phyloP scores from a whole-genome alignment of 106 monocot species.

The Dendrobium officinale region DNA sequence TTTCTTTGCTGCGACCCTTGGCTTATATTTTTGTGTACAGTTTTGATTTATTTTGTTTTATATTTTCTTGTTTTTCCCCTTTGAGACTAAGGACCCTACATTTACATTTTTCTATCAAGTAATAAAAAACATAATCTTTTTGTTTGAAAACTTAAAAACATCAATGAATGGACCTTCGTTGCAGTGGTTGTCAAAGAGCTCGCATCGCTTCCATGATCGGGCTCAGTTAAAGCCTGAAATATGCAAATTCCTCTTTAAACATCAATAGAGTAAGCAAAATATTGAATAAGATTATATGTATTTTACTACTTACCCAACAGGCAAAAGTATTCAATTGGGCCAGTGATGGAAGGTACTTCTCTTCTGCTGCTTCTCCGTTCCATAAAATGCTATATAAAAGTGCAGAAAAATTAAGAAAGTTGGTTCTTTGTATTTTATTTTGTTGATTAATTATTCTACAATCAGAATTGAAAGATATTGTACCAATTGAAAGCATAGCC shows the following conservation, averaged over 20 bases:
- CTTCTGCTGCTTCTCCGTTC: constrained; percentile 71
- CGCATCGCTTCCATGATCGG: constrained; percentile 88
- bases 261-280: neutral
- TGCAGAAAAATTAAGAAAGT: neutral
- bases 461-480: neutral
- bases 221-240: constrained; percentile 72
- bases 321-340: constrained; percentile 48
- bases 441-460: no score
- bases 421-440: neutral
- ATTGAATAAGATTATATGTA: neutral
- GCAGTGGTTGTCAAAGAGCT: no score
- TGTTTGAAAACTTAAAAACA: no score
- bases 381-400: constrained; percentile 55
- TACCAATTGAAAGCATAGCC: constrained; percentile 83
- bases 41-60: no score
- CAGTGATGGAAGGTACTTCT: constrained; percentile 64
- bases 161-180: no score
- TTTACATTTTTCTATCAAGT: no score
- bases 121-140: no score
- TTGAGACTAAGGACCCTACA: no score
- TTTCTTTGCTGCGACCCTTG: no score
- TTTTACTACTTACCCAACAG: constrained; percentile 49
- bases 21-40: no score
- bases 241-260: neutral
- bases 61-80: no score